These are phyloP conservation scores for Globisporangium lucens DNA, from an alignment of 352 stramenopile genomes.

Conservation along the genomic window DNA sequence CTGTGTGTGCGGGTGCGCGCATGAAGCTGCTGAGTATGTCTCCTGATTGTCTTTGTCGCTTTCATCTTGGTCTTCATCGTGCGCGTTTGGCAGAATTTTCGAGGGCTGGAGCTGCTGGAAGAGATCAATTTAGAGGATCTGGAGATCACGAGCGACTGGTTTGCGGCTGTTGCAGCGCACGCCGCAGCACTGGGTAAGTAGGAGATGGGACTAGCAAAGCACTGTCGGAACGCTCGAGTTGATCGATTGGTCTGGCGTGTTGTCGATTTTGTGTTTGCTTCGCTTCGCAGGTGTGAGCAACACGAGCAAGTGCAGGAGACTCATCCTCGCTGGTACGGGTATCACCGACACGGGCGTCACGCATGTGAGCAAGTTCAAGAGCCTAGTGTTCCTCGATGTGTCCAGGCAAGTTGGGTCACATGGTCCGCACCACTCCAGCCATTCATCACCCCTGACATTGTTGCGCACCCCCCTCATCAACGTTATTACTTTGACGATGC, in stretches of 20 bases:
- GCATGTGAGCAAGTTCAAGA: conserved; percentile 26
- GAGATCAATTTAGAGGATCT: conserved; percentile 27
- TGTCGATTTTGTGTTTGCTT: not conserved
- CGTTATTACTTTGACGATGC: not conserved
- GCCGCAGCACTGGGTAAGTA: conserved; percentile 10
- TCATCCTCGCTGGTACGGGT: conserved; percentile 27
- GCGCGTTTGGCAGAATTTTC: conserved; percentile 23
- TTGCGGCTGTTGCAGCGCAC: conserved; percentile 24
- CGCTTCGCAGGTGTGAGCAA: not conserved
- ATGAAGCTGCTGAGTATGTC: not conserved
- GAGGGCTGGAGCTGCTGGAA: conserved; percentile 21
- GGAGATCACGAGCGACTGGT: conserved; percentile 31
- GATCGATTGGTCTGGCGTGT: not conserved
- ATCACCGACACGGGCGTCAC: conserved; percentile 28
- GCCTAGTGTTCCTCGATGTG: conserved; percentile 25
- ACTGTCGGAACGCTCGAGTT: too few species aligned
- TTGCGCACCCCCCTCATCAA: not conserved
- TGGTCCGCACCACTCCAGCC: not conserved
- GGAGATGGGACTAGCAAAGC: too few species aligned
- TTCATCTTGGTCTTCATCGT: not conserved
- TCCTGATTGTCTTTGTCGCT: not conserved
- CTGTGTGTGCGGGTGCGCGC: not conserved
- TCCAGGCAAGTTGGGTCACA: conserved; percentile 16
- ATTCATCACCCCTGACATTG: not conserved
- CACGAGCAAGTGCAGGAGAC: conserved; percentile 10